Conservation (phyloP, 768 basidiomycete species). For the Lactarius deliciosus region DNA sequence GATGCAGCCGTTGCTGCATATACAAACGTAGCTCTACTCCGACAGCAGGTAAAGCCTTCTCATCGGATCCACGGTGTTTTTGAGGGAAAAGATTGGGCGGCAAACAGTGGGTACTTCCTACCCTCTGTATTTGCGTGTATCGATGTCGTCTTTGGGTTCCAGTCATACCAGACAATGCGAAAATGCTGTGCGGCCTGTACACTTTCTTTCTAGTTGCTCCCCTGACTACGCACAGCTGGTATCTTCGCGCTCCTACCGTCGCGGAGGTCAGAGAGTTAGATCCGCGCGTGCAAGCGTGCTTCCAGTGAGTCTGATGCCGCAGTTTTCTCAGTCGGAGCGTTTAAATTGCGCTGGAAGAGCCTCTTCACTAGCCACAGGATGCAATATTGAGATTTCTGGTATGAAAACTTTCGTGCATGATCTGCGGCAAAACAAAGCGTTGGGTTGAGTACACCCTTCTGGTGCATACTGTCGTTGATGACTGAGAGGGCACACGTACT, state of each 20-base stretch:
- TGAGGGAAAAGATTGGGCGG: slow-evolving; percentile 70
- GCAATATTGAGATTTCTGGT: slow-evolving; percentile 46
- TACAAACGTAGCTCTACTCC: slow-evolving; percentile 71
- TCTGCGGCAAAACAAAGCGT: slow-evolving; percentile 63
- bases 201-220: background rate
- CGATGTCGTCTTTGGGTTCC: background rate
- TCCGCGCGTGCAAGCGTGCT: slow-evolving; percentile 66
- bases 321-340: background rate
- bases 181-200: slow-evolving; percentile 52
- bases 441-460: slow-evolving; percentile 43
- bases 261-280: slow-evolving; percentile 57
- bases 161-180: slow-evolving; percentile 86
- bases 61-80: slow-evolving; percentile 81
- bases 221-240: slow-evolving; percentile 48
- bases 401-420: slow-evolving; percentile 45
- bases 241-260: slow-evolving; percentile 68
- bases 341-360: slow-evolving; percentile 44
- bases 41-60: slow-evolving; percentile 78
- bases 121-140: background rate
- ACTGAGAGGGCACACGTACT: background rate
- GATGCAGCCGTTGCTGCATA: slow-evolving; percentile 89
- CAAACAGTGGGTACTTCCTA: slow-evolving; percentile 51
- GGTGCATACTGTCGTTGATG: background rate
- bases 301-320: slow-evolving; percentile 50
- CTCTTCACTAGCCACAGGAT: slow-evolving; percentile 66